A percentile compares a stretch with the other conserved stretches of the same genome.
These are phyloP conservation scores for Backusella tuberculispora DNA, from an alignment of 192 early-diverging fungal genomes.

Conservation along the genomic window DNA sequence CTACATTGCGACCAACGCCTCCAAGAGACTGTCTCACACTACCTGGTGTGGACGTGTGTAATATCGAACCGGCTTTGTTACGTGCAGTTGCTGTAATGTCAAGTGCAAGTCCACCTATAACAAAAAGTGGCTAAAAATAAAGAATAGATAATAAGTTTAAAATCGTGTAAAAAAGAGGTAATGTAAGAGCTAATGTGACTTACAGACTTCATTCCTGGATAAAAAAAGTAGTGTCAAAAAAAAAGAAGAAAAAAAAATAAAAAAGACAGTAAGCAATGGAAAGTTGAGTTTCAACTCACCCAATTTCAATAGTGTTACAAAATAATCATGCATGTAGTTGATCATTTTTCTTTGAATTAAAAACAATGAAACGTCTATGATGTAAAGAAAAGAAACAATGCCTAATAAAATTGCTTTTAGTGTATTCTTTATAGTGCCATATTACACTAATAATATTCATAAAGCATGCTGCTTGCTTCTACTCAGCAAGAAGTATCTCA, in stretches of 20 bases:
- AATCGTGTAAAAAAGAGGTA: not conserved
- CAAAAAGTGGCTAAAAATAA: constrained; percentile 42
- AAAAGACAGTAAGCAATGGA: no score
- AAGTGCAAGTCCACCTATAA: constrained; percentile 85
- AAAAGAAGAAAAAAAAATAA: not conserved
- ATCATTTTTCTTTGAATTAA: no score
- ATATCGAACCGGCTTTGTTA: constrained; percentile 20
- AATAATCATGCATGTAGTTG: no score
- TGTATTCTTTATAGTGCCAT: no score
- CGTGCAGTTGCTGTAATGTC: constrained; percentile 73
- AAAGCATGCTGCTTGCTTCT: no score
- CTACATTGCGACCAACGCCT: constrained; percentile 94
- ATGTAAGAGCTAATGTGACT: not conserved
- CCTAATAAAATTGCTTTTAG: no score
- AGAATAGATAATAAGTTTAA: not conserved
- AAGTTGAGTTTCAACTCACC: no score
- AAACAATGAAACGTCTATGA: no score
- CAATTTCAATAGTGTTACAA: no score
- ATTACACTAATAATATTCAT: no score
- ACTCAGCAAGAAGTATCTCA: no score
- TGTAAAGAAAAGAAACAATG: no score
- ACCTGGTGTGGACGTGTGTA: constrained; percentile 78
- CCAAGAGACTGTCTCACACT: constrained; percentile 67
- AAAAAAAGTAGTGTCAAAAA: not conserved
- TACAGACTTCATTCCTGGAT: not conserved